Evolutionary conservation across 225 moss, liverwort and hornwort species (phyloP).

Genomic region (Pleurozium schreberi): DNA sequence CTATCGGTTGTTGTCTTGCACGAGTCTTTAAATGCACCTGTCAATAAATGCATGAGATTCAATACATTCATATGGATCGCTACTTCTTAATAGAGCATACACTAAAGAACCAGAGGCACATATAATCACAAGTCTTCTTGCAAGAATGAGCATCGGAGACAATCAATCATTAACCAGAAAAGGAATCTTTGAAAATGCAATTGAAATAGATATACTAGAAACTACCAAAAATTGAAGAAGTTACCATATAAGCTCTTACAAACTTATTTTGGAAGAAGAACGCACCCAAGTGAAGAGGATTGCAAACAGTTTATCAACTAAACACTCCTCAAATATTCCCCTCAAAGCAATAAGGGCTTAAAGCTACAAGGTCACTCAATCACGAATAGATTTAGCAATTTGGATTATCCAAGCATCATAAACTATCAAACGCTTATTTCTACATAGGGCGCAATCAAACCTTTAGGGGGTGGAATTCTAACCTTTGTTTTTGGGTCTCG

Average conservation of each 20-base stretch:
- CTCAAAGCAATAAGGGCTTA: slow-evolving; percentile 66
- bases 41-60: background rate
- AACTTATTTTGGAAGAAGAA: background rate
- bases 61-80: background rate
- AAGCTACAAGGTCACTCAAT: slow-evolving; percentile 44
- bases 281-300: slow-evolving; percentile 71
- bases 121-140: background rate
- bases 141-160: background rate
- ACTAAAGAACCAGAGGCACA: background rate
- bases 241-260: background rate
- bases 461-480: background rate
- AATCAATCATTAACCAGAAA: background rate
- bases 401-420: background rate
- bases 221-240: background rate
- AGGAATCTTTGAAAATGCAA: background rate
- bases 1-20: slow-evolving; percentile 70
- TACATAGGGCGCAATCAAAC: background rate
- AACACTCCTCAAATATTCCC: slow-evolving; percentile 56
- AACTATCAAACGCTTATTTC: background rate
- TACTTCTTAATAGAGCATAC: background rate
- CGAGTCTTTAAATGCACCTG: slow-evolving; percentile 76
- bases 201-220: background rate
- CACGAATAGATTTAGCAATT: background rate
- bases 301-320: slow-evolving; percentile 39
- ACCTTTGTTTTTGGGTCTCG: slow-evolving; percentile 87